A percentile compares a stretch with the other conserved stretches of the same genome.
phyloP scores from a whole-genome alignment of 2,329 filamentous ascomycete species.

The Aureobasidium melanogenum region DNA sequence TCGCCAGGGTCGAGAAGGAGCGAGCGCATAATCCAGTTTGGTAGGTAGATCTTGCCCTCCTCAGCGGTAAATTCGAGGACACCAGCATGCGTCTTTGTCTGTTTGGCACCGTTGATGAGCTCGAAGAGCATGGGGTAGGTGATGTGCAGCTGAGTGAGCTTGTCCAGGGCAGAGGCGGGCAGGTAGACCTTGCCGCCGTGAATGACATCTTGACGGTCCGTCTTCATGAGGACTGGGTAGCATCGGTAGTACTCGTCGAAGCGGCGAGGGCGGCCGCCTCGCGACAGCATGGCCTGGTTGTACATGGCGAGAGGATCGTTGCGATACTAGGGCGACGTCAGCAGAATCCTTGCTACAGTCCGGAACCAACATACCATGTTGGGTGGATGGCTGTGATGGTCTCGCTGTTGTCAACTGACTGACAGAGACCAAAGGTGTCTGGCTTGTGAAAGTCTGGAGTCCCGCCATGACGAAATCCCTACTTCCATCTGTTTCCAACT shows the following conservation, averaged over 20 bases:
- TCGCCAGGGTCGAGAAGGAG: constrained; percentile 84
- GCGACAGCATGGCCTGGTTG: constrained; percentile 44
- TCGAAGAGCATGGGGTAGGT: constrained; percentile 97
- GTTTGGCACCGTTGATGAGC: constrained; percentile 77
- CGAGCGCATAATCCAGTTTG: constrained; percentile 96
- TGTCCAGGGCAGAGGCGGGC: constrained; percentile 92
- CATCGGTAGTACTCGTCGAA: constrained; percentile 99
- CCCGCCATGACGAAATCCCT: neutral
- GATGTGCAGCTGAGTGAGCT: constrained; percentile 89
- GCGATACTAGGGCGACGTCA: constrained; percentile 29
- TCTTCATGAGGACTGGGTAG: constrained; percentile 90
- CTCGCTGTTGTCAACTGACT: neutral
- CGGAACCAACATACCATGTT: neutral
- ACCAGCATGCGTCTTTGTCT: constrained; percentile 79
- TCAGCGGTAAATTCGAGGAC: constrained; percentile 97
- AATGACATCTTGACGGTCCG: constrained; percentile 82
- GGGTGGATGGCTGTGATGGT: neutral
- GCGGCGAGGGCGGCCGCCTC: constrained; percentile 52
- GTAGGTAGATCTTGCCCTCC: constrained; percentile 91
- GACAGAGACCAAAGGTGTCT: neutral
- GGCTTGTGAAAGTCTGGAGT: constrained; percentile 4
- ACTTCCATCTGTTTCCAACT: neutral
- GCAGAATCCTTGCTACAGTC: neutral
- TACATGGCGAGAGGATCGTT: constrained; percentile 47
- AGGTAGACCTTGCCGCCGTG: constrained; percentile 97